Base-by-base conservation (phyloP, 169 alveolate species). In the Babesia ovis region DNA sequence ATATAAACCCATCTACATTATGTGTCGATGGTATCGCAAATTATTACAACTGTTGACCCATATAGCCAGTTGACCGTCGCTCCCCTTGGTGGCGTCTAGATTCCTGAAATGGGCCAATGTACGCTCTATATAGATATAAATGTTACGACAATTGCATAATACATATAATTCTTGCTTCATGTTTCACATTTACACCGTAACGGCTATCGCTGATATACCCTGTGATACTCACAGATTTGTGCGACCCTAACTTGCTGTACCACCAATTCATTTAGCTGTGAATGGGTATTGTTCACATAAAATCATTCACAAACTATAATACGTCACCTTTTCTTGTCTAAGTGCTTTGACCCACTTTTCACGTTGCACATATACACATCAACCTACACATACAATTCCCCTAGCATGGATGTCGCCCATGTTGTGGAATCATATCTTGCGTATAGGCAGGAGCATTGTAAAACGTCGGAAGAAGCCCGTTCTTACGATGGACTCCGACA, bases 341-440 rank as follows among this genome's bases (percentile, higher is more conserved):
- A n/a, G n/a, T n/a, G n/a, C n/a, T n/a, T n/a, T n/a, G n/a, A n/a
- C n/a, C n/a, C n/a, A n/a, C n/a, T n/a, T n/a, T n/a, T n/a, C n/a
- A n/a, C n/a, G n/a, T n/a, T n/a, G n/a, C n/a, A n/a, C n/a, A n/a
- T n/a, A n/a, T n/a, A 29, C 67, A 57, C 67, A 57, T 29, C 32
- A n/a, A 18, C 16, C 20, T 16, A 16, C 71, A 42, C 57, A 39
- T 42, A 5, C n/a, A 3, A 22, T 43, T 61, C 11, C 46, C 18
- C 53, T 6, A 39, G 39, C 58, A 64, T 64, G 74, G 61, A 64
- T 12, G 61, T 29, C 12, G 50, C 18, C 16, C 74, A 45, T 4
- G 25, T 64, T 18, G 61, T 48, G 48, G 41, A 32, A 4, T 64
- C 61, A 16, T 64, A 64, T 25, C 48, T 64, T 6, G 16, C 59